Base-by-base conservation (phyloP, 2,329 filamentous ascomycete genomes). In the Pseudofabraea citricarpa region DNA sequence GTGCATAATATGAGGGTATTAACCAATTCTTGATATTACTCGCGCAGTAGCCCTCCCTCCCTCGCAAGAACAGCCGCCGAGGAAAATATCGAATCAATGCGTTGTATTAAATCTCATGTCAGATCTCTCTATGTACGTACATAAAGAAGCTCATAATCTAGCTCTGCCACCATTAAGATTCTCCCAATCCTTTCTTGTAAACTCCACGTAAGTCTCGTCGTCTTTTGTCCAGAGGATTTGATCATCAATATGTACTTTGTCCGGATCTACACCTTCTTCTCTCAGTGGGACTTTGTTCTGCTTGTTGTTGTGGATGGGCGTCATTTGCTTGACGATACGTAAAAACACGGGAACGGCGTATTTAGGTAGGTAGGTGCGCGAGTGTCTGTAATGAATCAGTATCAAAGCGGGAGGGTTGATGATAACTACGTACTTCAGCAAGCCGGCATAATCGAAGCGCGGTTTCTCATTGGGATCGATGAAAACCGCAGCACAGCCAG, bases 301-400 rank as follows among this genome's bases (percentile, higher is more conserved):
- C 66, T 90, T 90, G 60, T 88, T 85, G 55, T 89, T 90, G 58
- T 86, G 81, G 54, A 80, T 84, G 5, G 82, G 76, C 20, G 72
- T 77, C 44, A 74, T 71, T 26, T 68, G 68, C 32, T 73, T 65
- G 18, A 85, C 72, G 15, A 87, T 63, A 1, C 85, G 71, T 32
- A 90, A 55, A 65, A 90, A 90, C 2, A 89, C 64, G 0, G 87
- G 87, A 1, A 90, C 83, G 0, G 86, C 87, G 56, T 90, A 90
- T 49, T 73, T 75, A 0, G 87, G 86, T 18, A 90, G 67, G 40
- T 77, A 71, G 12, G 71, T 69, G 6, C 76, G 72, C 2, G 73
- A 71, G 56, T 83, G 74, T 48, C 69, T 71, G 37, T 21, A 26
- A 37, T 16, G 16, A 13, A 31, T 33, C 33, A 40, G 37, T 40